These are phyloP conservation scores for Mycena vitilis DNA, from an alignment of 768 basidiomycete genomes.

Conservation along the genomic window DNA sequence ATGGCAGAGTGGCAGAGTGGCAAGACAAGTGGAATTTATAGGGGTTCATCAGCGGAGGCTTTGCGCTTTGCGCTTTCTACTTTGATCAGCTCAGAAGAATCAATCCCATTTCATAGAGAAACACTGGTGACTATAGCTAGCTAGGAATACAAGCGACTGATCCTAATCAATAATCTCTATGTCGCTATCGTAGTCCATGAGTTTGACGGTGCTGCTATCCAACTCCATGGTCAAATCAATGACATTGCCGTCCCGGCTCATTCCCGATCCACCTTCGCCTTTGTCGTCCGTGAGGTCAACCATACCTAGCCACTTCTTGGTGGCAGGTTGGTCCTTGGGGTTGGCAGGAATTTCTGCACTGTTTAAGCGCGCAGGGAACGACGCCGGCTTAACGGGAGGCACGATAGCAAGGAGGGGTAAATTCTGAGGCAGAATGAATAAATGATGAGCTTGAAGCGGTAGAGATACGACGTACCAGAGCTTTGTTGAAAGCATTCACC, in stretches of 20 bases:
- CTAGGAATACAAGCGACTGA: neutral
- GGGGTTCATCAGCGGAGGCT: neutral
- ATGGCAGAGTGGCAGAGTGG: neutral
- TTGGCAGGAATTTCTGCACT: neutral
- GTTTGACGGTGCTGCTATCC: neutral
- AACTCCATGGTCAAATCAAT: conserved; percentile 7
- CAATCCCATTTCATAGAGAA: too few relatives aligned
- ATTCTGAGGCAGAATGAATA: too few relatives aligned
- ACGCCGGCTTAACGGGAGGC: neutral
- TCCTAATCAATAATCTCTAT: neutral
- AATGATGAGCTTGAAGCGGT: too few relatives aligned
- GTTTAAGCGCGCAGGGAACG: too few relatives aligned
- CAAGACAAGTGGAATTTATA: too few relatives aligned
- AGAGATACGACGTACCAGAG: too few relatives aligned
- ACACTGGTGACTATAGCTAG: too few relatives aligned
- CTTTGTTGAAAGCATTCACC: too few relatives aligned
- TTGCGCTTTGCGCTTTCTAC: neutral
- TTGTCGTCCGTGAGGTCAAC: neutral
- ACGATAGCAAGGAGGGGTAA: too few relatives aligned
- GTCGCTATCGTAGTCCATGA: neutral
- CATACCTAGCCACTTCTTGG: neutral
- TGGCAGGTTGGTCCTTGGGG: neutral
- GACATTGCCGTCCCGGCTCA: neutral
- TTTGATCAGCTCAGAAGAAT: too few relatives aligned
- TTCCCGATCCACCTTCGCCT: neutral